Base-by-base conservation (phyloP, 2,329 filamentous ascomycete genomes). In the Fonsecaea erecta region DNA sequence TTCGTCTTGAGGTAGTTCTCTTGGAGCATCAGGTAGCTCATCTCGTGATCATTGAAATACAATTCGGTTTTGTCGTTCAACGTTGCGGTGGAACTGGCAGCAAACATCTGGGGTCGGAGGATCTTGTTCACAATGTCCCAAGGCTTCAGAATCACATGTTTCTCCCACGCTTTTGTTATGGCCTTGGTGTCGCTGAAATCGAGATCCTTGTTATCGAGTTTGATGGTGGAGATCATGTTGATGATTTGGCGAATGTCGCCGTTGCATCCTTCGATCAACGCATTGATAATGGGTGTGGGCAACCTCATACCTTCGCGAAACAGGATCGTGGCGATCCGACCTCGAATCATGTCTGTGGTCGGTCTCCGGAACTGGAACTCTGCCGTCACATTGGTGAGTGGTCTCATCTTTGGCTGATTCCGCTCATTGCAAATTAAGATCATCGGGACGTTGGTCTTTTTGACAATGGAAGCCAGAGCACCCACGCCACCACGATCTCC, bases 21-120 rank as follows among this genome's bases (percentile, higher is more conserved):
- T 76, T 99, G 95, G 53, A 99, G 88, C 95, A 99, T 98, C 60
- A 99, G 83, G 74, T 89, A 95, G 74, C 93, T 97, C 79, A 98
- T 96, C 73, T 99, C 95, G 74, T 99, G 95, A 73, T 99, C 95
- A 77, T 99, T 98, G 83, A 99, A 99, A 77, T 99, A 99, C 1
- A 99, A 86, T 78, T 99, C 94, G 68, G 96, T 95, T 83, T 99
- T 99, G 77, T 99, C 94, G 75, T 98, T 98, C 37, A 99, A 81
- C 0, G 92, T 96, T 2, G 91, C 83, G 71, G 92, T 96, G 78
- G 92, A 96, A 56, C 88, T 87, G 3, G 88, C 85, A 26, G 91
- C 85, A 78, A 98, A 99, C 78, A 97, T 87, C 40, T 92, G 92
- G 3, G 92, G 89, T 28, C 87, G 92, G 5, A 99, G 86, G 75